Base-by-base conservation (phyloP, 306 rosid genomes). In the Sphenostylis stenocarpa region DNA sequence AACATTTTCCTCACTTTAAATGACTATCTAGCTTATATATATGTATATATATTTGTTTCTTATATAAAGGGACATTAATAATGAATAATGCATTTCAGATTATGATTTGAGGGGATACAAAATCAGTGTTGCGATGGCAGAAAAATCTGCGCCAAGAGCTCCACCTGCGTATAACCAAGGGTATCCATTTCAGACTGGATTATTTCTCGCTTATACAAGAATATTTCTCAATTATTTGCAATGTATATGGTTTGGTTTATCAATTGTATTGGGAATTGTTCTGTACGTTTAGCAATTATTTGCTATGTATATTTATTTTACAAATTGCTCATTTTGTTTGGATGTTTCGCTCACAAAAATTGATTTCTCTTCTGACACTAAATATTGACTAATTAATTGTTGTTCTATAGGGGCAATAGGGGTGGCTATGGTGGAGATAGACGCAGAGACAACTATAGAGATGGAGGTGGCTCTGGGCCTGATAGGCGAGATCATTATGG, bases 391-490 rank as follows among this genome's bases (percentile, higher is more conserved):
- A 24, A 66, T 65, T 64, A 1, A 1, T 43, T 66, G 72, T 49
- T 80, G 55, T 77, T 77, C 24, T 67, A 62, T 34, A 85, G 87
- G 88, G 94, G 96, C 66, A 90, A 91, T 73, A 88, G 99, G 85
- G 99, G 99, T 77, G 98, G 99, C 80, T 96, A 92, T 60, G 97
- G 98, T 1, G 98, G 96, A 76, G 97, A 92, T 60, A 89, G 98
- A 84, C 99, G 99, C 80, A 82, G 93, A 71, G 98, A 94, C 79
- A 95, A 84, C 68, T 81, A 82, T 58, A 88, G 94, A 84, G 98
- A 88, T 29, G 89, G 91, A 38, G 92, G 97, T 70, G 83, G 80
- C 23, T 92, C 96, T 75, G 97, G 97, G 23, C 98, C 99, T 28
- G 99, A 96, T 72, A 82, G 88, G 44, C 92, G 99, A 74, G 97